Evolutionary conservation across 306 rosid species (phyloP).

Genomic region (Trifolium pratense): DNA sequence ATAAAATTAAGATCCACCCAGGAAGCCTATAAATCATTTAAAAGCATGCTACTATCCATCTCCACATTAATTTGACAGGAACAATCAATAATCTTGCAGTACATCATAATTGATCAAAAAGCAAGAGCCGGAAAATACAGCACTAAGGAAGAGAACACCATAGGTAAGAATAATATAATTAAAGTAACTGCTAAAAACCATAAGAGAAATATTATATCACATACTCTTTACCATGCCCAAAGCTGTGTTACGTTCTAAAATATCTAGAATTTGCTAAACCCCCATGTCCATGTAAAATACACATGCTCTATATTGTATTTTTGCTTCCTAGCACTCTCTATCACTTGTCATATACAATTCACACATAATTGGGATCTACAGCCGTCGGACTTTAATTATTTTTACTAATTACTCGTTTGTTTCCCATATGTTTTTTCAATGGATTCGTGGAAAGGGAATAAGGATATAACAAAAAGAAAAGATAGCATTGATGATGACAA

Average conservation of each 20-base stretch:
- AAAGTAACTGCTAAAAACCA: background rate
- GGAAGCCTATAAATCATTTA: conserved; percentile 23
- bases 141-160: conserved; percentile 19
- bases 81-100: conserved; percentile 18
- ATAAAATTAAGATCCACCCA: background rate
- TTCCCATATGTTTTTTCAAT: background rate
- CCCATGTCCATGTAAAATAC: background rate
- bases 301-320: background rate
- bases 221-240: background rate
- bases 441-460: background rate
- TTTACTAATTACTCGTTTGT: background rate
- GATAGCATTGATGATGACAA: conserved; percentile 20
- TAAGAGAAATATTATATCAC: background rate
- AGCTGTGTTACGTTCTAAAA: background rate
- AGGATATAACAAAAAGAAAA: conserved; percentile 12
- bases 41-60: conserved; percentile 13
- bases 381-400: conserved; percentile 5
- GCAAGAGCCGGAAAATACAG: conserved; percentile 17
- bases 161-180: background rate
- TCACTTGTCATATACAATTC: background rate
- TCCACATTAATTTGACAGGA: conserved; percentile 21
- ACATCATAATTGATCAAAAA: conserved; percentile 24
- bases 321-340: background rate
- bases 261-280: background rate
- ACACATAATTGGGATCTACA: conserved; percentile 15